A percentile compares a stretch with the other conserved stretches of the same genome.
Conservation (phyloP, 192 early-diverging fungal genomes). For the Coemansia sp. region DNA sequence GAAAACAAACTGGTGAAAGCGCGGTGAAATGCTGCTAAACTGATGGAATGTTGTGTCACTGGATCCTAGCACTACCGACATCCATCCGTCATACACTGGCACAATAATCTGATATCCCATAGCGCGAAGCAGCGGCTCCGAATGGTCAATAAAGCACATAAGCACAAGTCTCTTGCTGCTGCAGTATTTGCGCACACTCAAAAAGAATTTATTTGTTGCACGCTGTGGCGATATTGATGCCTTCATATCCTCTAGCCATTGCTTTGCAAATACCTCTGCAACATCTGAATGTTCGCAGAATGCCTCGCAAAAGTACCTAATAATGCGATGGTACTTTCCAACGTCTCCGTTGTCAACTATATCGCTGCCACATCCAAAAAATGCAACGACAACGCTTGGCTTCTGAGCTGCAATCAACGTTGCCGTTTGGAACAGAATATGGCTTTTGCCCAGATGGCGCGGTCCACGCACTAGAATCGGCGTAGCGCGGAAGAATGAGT, state of each 20-base stretch:
- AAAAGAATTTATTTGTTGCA: slow-evolving; percentile 16
- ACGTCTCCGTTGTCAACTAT: slow-evolving; percentile 5
- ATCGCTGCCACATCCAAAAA: slow-evolving; percentile 17
- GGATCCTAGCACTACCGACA: slow-evolving; percentile 10
- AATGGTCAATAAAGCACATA: slow-evolving; percentile 27
- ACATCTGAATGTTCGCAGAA: slow-evolving; percentile 12
- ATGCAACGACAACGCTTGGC: slow-evolving; percentile 14
- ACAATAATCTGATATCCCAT: slow-evolving; percentile 4
- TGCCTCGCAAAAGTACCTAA: slow-evolving; percentile 22
- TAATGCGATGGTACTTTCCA: slow-evolving; percentile 13
- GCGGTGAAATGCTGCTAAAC: background rate
- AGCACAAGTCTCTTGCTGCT: background rate
- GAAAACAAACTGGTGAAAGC: slow-evolving; percentile 16
- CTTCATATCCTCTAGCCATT: slow-evolving; percentile 14
- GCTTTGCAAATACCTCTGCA: background rate
- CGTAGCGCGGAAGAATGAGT: background rate
- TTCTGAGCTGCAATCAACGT: slow-evolving; percentile 14
- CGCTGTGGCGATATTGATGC: background rate
- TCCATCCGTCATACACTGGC: background rate
- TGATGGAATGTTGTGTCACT: slow-evolving; percentile 4
- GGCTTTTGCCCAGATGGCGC: slow-evolving; percentile 39
- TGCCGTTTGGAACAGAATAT: slow-evolving; percentile 29
- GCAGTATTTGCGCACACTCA: slow-evolving; percentile 8
- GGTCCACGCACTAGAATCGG: slow-evolving; percentile 18
- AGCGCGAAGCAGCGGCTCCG: slow-evolving; percentile 10